Base-by-base conservation (phyloP, 192 early-diverging fungal species). In the Pilobolus umbonatus region DNA sequence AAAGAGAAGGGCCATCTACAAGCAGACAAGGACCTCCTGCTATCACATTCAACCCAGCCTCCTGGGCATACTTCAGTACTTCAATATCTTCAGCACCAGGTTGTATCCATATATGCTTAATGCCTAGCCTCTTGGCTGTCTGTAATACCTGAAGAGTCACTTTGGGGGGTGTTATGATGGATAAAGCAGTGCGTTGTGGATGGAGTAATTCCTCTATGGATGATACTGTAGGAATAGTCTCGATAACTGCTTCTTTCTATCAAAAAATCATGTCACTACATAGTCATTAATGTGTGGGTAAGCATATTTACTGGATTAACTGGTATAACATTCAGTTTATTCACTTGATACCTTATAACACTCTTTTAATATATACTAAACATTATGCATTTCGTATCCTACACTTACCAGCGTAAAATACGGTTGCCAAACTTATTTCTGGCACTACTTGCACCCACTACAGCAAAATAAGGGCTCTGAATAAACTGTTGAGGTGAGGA, bases 371-470 rank as follows among this genome's bases (percentile, higher is more conserved):
- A n/a, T n/a, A n/a, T n/a, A n/a, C n/a, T n/a, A n/a, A 12, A 26
- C 15, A 10, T 34, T 21, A 19, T 46, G 6, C 7, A 25, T n/a
- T 28, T 42, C 8, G 22, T 40, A 55, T 34, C n/a, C 19, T 28
- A 60, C 5, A n/a, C 40, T 47, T 86, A 91, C 88, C 89, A 95
- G 31, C 75, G 67, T 26, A 95, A 79, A 9, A 95, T 87, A 57
- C 81, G 85, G 79, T 92, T 89, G 42, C 93, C 93, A 70, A 84
- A 91, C 75, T 95, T 95, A 32, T 79, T 39, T 11, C 67, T 74
- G 60, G 89, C 82, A 29, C 67, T 64, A 25, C 80, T 84, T 4
- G 93, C 93, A 12, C 93, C 93, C 4, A 91, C 90, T 46, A 89
- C 85, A 10, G 85, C 87, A 57, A 79, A 88, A 38, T 76, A 71